A percentile compares a stretch with the other conserved stretches of the same genome.
These are phyloP conservation scores for Hyaloscypha variabilis DNA, from an alignment of 495 filamentous ascomycete species.

Conservation along the genomic window DNA sequence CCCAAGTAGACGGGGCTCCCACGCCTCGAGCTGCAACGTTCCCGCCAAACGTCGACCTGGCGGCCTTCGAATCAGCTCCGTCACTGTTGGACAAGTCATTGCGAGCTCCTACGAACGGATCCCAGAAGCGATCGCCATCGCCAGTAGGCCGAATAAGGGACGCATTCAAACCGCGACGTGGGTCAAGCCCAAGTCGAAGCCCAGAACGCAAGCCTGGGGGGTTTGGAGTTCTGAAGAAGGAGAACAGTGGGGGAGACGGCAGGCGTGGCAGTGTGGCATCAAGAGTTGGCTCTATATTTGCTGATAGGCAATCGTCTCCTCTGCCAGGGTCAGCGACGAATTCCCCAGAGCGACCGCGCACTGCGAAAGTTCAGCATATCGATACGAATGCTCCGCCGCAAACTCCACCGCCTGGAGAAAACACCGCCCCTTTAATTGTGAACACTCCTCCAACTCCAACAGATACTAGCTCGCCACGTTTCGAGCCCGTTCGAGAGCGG, in stretches of 20 bases:
- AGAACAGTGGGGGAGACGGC: constrained; percentile 12
- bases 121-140: constrained; percentile 45
- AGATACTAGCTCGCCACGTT: constrained; percentile 35
- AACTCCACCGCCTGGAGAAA: constrained; percentile 45
- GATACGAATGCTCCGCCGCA: constrained; percentile 37
- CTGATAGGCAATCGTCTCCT: constrained; percentile 19
- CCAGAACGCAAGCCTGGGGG: constrained; percentile 38
- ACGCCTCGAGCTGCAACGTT: constrained; percentile 27
- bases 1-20: constrained; percentile 21
- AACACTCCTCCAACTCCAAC: constrained; percentile 61
- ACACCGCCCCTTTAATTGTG: constrained; percentile 50
- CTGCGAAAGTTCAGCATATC: constrained; percentile 29
- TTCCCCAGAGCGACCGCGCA: constrained; percentile 25
- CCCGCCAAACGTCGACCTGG: constrained; percentile 22
- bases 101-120: constrained; percentile 36
- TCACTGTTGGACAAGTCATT: constrained; percentile 33
- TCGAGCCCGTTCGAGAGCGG: constrained; percentile 24
- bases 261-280: constrained; percentile 31
- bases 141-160: constrained; percentile 47
- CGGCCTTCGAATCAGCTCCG: constrained; percentile 28
- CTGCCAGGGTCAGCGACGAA: constrained; percentile 10
- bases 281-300: constrained; percentile 30
- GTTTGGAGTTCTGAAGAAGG: constrained; percentile 9
- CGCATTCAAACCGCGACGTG: constrained; percentile 38
- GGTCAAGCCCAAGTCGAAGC: constrained; percentile 40